Evolutionary conservation across 73 alveolate species (phyloP).

Genomic region (Paramecium primaurelia): DNA sequence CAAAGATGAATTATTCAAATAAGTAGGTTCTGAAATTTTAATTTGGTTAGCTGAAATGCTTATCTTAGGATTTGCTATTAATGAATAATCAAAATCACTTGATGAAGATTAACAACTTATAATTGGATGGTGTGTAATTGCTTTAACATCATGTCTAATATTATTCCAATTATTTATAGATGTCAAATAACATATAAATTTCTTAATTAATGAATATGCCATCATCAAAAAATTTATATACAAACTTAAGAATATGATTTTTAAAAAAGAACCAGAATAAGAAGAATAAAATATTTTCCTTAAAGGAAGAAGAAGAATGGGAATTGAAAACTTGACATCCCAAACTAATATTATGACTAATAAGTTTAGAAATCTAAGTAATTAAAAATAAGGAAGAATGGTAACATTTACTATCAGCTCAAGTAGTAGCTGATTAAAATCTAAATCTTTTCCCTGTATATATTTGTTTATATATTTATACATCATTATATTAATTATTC

Average conservation of each 20-base stretch:
- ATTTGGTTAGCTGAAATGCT: constrained; percentile 8
- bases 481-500: constrained; percentile 17
- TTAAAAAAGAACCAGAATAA: background rate
- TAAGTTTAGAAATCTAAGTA: background rate
- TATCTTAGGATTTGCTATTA: background rate
- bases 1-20: background rate
- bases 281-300: constrained; percentile 5
- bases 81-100: background rate
- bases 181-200: background rate
- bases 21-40: background rate
- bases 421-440: background rate
- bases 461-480: background rate
- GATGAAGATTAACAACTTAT: background rate
- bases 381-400: background rate
- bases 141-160: background rate
- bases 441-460: background rate
- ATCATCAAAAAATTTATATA: background rate
- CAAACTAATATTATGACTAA: background rate
- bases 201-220: background rate
- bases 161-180: background rate
- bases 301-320: background rate
- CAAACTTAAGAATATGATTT: background rate
- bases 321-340: background rate
- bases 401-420: constrained; percentile 3
- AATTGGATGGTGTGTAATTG: constrained; percentile 6